Evolutionary conservation across 2,329 filamentous ascomycete genomes (phyloP).

Genomic region (Apiospora pterosperma): DNA sequence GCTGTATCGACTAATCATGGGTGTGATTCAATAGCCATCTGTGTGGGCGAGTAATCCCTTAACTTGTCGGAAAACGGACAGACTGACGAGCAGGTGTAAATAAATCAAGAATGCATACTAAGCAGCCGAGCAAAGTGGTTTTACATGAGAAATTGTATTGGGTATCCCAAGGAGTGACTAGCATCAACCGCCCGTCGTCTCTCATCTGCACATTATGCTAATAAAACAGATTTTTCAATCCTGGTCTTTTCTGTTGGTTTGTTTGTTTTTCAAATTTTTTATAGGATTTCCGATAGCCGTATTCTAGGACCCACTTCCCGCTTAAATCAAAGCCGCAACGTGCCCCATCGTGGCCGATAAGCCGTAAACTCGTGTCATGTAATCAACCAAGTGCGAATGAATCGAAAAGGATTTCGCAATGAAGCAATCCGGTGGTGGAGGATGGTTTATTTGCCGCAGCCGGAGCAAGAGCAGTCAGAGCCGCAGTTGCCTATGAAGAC

Average conservation of each 20-base stretch:
- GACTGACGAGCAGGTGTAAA: not conserved
- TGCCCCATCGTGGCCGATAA: not conserved
- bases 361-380: not conserved
- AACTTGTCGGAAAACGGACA: not conserved
- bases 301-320: not conserved
- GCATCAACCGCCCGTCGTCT: not conserved
- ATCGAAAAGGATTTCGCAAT: not conserved
- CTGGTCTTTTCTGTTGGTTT: too few relatives aligned
- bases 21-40: not conserved
- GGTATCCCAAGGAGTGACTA: constrained; percentile 2
- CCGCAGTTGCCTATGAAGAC: constrained; percentile 20
- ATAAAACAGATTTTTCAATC: too few relatives aligned
- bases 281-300: not conserved
- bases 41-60: not conserved
- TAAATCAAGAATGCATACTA: not conserved
- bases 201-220: not conserved
- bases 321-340: not conserved
- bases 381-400: not conserved
- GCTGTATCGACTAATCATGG: not conserved
- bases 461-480: constrained; percentile 29
- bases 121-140: not conserved
- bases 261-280: not conserved
- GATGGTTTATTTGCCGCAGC: constrained; percentile 31
- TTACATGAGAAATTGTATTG: not conserved
- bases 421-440: not conserved